Percentiles rank a stretch among this genome's conserved stretches.
phyloP scores from a whole-genome alignment of 2,329 filamentous ascomycete genomes.

The Tolypocladium endophyticum region DNA sequence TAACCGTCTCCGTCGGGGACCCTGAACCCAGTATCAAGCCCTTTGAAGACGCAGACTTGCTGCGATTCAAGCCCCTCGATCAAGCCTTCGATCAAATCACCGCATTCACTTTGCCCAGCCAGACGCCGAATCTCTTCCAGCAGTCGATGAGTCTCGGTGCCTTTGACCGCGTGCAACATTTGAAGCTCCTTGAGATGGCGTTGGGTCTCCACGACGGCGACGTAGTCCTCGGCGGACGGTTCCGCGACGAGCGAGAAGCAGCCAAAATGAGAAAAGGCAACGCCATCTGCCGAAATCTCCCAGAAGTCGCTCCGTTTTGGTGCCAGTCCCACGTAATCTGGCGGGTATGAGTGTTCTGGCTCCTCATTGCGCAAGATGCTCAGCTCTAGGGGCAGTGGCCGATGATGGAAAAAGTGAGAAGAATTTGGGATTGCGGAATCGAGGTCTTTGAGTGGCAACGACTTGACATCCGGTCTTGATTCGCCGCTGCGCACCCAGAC shows the following conservation, averaged over 20 bases:
- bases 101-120: constrained; percentile 7
- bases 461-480: background rate
- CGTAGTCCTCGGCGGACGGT: constrained; percentile 15
- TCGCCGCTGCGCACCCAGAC: constrained; percentile 1
- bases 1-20: constrained; percentile 16
- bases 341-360: constrained; percentile 7
- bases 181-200: constrained; percentile 17
- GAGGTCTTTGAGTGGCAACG: background rate
- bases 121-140: constrained; percentile 12
- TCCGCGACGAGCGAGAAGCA: constrained; percentile 19
- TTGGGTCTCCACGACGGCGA: constrained; percentile 18
- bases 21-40: constrained; percentile 24
- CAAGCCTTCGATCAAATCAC: constrained; percentile 14
- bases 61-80: constrained; percentile 15
- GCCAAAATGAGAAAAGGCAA: constrained; percentile 14
- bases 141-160: constrained; percentile 14
- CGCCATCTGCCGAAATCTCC: constrained; percentile 16
- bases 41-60: constrained; percentile 18
- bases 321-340: constrained; percentile 12
- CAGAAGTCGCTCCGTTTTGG: constrained; percentile 18
- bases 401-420: background rate
- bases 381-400: constrained; percentile 7
- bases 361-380: constrained; percentile 7
- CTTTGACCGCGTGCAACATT: constrained; percentile 19
- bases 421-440: background rate